phyloP scores from a whole-genome alignment of 495 filamentous ascomycete species.

The Aspergillus kassunensis region DNA sequence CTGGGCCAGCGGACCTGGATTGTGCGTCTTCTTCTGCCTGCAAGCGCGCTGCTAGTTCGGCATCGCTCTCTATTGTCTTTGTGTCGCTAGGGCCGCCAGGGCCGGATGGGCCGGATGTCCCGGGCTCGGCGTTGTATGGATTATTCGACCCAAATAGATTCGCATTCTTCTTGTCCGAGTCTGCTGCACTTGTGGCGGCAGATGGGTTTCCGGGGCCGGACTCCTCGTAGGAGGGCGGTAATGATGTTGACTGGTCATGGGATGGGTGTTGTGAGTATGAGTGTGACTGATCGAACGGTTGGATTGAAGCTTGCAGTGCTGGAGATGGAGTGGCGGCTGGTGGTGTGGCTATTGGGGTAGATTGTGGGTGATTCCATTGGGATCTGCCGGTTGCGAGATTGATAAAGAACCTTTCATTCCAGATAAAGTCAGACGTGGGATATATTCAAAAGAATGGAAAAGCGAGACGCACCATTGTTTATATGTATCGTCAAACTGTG shows the following conservation, averaged over 20 bases:
- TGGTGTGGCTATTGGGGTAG: neutral
- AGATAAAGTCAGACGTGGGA: conserved; percentile 6
- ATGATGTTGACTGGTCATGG: conserved; percentile 6
- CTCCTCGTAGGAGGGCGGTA: conserved; percentile 63
- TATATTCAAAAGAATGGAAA: neutral
- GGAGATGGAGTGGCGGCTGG: neutral
- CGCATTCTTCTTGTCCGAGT: conserved; percentile 50
- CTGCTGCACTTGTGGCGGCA: conserved; percentile 30
- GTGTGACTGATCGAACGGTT: neutral
- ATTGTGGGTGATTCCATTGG: conserved; percentile 72
- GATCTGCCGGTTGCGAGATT: conserved; percentile 82
- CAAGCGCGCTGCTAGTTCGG: conserved; percentile 66
- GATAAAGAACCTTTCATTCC: conserved; percentile 69
- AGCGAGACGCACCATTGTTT: conserved; percentile 63
- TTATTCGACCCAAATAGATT: conserved; percentile 55
- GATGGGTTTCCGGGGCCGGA: conserved; percentile 35
- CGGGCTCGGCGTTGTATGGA: conserved; percentile 41
- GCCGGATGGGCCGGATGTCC: neutral
- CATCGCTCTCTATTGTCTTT: conserved; percentile 61
- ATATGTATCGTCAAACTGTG: conserved; percentile 70
- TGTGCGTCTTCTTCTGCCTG: conserved; percentile 80
- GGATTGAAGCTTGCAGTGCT: neutral
- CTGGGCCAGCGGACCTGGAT: conserved; percentile 25
- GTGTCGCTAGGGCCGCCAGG: conserved; percentile 17
- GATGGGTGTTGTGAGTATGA: neutral